phyloP scores from a whole-genome alignment of 169 alveolate genomes.

The Eimeria falciformis region DNA sequence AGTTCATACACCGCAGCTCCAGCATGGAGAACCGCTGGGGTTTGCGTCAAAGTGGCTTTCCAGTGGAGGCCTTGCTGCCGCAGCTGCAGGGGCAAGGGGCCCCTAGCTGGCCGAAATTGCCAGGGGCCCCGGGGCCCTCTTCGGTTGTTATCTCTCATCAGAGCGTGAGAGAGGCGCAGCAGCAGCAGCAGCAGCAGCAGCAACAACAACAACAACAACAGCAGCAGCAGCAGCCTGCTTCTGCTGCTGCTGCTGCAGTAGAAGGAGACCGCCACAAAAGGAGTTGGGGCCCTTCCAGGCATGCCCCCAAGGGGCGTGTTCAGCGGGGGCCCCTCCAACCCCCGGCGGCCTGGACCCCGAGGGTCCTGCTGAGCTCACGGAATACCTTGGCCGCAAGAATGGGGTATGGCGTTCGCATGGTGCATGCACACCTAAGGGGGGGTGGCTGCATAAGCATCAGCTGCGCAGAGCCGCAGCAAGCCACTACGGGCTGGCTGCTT shows the following conservation, averaged over 20 bases:
- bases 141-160: neutral
- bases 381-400: neutral
- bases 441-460: neutral
- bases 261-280: neutral
- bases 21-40: neutral
- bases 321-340: conserved; percentile 20
- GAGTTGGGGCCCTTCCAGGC: neutral
- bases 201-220: neutral
- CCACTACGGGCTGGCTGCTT: conserved; percentile 73
- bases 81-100: neutral
- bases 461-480: conserved; percentile 19
- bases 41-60: too few species aligned
- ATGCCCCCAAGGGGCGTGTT: neutral
- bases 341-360: conserved; percentile 17
- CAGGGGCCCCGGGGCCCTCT: neutral
- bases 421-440: conserved; percentile 14
- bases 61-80: too few species aligned
- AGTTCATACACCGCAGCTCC: neutral
- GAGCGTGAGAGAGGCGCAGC: neutral
- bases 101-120: neutral
- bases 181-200: conserved; percentile 12
- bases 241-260: neutral
- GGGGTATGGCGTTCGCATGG: neutral
- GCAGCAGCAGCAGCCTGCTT: neutral
- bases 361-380: neutral